Conservation (phyloP, 768 basidiomycete species). For the Agaricus subrufescens region DNA sequence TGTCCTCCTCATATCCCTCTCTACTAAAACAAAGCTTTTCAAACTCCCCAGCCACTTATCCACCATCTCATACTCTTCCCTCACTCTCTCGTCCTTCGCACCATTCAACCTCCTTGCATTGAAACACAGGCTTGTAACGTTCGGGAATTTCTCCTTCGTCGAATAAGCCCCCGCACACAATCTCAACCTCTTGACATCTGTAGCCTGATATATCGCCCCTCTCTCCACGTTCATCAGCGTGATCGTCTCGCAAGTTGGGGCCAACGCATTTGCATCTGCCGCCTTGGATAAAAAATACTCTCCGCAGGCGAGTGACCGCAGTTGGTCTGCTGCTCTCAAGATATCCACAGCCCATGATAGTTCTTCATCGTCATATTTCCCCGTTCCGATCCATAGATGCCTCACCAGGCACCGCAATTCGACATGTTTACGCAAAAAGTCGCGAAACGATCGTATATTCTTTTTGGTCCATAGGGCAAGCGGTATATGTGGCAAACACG, state of each 20-base stretch:
- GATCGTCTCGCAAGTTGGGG: not conserved
- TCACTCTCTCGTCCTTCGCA: not conserved
- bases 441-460: conserved; percentile 26
- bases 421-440: conserved; percentile 15
- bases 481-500: conserved; percentile 29
- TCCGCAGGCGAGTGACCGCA: conserved; percentile 4
- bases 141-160: conserved; percentile 2
- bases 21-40: not conserved
- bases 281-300: conserved; percentile 1
- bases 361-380: conserved; percentile 6
- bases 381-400: conserved; percentile 25
- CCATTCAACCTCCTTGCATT: conserved; percentile 3
- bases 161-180: conserved; percentile 3
- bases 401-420: conserved; percentile 20
- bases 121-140: conserved; percentile 3
- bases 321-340: not conserved
- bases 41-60: conserved; percentile 4
- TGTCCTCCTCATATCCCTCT: not conserved
- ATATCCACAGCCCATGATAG: conserved; percentile 3
- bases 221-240: conserved; percentile 8
- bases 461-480: conserved; percentile 25
- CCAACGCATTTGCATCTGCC: not conserved
- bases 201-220: not conserved
- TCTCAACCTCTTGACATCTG: not conserved
- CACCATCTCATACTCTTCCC: conserved; percentile 2